Evolutionary conservation across 2,329 filamentous ascomycete genomes (phyloP).

Genomic region (Coniosporium tulheliwenetii): DNA sequence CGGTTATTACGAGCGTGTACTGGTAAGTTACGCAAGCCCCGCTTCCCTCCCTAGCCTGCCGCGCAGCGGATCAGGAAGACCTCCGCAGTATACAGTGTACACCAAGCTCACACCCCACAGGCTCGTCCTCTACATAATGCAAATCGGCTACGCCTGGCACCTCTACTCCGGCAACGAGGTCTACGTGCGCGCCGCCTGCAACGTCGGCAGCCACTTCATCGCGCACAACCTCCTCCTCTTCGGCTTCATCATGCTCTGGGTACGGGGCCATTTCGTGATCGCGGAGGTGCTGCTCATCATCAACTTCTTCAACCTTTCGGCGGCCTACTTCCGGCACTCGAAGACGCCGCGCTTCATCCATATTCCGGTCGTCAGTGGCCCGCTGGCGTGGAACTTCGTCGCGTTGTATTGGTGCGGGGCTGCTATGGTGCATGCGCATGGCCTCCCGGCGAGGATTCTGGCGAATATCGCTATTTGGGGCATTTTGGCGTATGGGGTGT

Average conservation of each 20-base stretch:
- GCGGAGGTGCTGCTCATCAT: conserved; percentile 60
- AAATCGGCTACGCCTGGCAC: conserved; percentile 59
- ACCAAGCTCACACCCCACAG: conserved; percentile 26
- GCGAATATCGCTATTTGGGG: conserved; percentile 84
- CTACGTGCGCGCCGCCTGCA: conserved; percentile 52
- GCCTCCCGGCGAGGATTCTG: conserved; percentile 56
- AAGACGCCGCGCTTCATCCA: conserved; percentile 62
- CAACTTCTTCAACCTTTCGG: conserved; percentile 69
- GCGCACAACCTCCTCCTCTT: conserved; percentile 72
- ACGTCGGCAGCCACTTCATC: conserved; percentile 74
- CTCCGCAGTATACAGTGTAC: too few species aligned
- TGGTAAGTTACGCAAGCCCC: conserved; percentile 37
- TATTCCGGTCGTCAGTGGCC: conserved; percentile 56
- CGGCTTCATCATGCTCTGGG: conserved; percentile 71
- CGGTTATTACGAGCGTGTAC: conserved; percentile 50
- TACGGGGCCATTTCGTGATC: conserved; percentile 57
- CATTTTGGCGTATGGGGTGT: conserved; percentile 58
- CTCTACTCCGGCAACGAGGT: conserved; percentile 54
- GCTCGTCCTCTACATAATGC: conserved; percentile 58
- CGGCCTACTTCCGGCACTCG: conserved; percentile 54
- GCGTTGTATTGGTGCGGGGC: conserved; percentile 84
- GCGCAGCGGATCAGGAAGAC: too few species aligned
- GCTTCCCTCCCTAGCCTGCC: too few species aligned
- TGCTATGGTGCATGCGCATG: conserved; percentile 56
- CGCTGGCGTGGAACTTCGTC: conserved; percentile 74